phyloP scores from a whole-genome alignment of 1,139 yeast genomes.

The Kodamaea fungicola region DNA sequence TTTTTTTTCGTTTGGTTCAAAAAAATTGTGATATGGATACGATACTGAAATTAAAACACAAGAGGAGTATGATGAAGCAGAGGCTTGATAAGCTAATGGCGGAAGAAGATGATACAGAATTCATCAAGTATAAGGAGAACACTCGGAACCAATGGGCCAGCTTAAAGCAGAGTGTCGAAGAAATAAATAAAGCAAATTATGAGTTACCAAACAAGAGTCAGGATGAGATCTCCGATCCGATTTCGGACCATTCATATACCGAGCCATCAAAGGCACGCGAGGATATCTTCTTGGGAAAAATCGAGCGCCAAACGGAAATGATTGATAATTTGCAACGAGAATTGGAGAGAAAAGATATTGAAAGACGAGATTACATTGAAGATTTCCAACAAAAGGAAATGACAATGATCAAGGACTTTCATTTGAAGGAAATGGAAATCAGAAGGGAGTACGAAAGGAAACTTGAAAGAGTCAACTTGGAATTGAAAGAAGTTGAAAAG shows the following conservation, averaged over 20 bases:
- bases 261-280: conserved; percentile 3
- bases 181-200: conserved; percentile 12
- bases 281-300: conserved; percentile 1
- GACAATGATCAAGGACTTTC: conserved; percentile 6
- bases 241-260: conserved; percentile 3
- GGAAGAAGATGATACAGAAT: conserved; percentile 10
- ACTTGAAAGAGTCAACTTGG: neutral
- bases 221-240: conserved; percentile 5
- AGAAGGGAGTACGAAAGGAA: neutral
- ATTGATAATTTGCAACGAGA: conserved; percentile 6
- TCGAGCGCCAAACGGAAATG: conserved; percentile 6
- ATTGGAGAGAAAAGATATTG: conserved; percentile 8
- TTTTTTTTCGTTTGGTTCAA: conserved; percentile 1
- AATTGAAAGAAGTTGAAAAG: neutral
- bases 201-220: conserved; percentile 9
- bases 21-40: conserved; percentile 9
- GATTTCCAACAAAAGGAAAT: conserved; percentile 14
- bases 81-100: conserved; percentile 11
- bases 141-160: conserved; percentile 9
- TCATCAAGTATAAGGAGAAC: conserved; percentile 5
- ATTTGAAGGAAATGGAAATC: neutral
- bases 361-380: conserved; percentile 11
- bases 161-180: conserved; percentile 13
- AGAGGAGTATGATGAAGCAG: conserved; percentile 11
- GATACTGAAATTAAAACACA: conserved; percentile 10